Evolutionary conservation across 2,329 filamentous ascomycete genomes (phyloP).

Genomic region (Hypoxylon sp.): DNA sequence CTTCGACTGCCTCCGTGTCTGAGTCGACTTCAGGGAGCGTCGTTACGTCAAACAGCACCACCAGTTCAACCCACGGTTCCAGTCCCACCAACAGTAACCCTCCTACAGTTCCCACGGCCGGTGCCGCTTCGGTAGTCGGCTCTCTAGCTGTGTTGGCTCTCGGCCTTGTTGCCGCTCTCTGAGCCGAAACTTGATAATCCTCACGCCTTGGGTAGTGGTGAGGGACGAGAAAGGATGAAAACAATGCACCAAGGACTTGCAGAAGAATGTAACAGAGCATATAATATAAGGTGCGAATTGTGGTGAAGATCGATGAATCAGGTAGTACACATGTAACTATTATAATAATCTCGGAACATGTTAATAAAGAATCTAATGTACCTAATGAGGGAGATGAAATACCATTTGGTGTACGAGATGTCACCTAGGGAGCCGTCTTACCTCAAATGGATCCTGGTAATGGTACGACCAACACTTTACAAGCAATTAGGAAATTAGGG

Average conservation of each 20-base stretch:
- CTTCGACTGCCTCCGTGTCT: constrained; percentile 4
- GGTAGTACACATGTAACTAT: not conserved
- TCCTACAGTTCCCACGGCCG: constrained; percentile 20
- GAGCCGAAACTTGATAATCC: not conserved
- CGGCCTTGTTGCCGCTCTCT: constrained; percentile 38
- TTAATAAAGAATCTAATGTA: not conserved
- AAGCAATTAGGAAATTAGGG: not conserved
- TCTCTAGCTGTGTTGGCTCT: constrained; percentile 41
- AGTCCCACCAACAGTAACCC: constrained; percentile 3
- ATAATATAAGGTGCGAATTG: not conserved
- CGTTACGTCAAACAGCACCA: constrained; percentile 40
- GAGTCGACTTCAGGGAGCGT: constrained; percentile 15
- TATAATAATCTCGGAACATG: not conserved
- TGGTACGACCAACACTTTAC: not conserved
- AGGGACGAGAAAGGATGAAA: not conserved
- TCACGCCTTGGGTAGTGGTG: not conserved
- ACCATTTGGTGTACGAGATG: not conserved
- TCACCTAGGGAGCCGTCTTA: not conserved
- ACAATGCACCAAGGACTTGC: not conserved
- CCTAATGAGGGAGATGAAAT: not conserved
- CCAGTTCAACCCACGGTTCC: constrained; percentile 12
- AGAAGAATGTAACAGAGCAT: not conserved
- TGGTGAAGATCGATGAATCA: not conserved
- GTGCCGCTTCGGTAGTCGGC: constrained; percentile 34
- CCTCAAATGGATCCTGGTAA: not conserved